Evolutionary conservation across 257 asterid species (phyloP), one percentile per base, ranked within the genome.

Genomic region (Przewalskia tangutica): DNA sequence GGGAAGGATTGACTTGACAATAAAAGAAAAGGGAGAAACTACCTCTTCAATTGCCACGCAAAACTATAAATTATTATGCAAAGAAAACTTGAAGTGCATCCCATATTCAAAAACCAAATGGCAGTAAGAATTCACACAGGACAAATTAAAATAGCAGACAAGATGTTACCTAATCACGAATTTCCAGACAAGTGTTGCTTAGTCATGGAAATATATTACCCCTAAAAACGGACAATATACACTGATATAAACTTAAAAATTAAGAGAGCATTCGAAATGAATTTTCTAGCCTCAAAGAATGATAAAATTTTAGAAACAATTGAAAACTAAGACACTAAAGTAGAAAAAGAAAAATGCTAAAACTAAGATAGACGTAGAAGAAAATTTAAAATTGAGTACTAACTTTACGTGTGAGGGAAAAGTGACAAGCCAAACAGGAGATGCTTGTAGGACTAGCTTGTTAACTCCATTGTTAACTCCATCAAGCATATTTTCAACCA

Each of bases 381-480:
- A 27, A 68, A 66, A 34, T 11, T 8, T 78, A 64, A 70, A 78
- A 9, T 51, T 40, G 82, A 76, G 46, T 32, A 81, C 64, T 63
- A 40, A 54, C 36, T 67, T 81, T 64, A 81, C 51, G 84, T 81
- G 84, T 53, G 8, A 82, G 36, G 81, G 68, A 55, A 83, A 78
- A 59, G 83, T 80, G 48, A 50, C 70, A 55, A 59, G 67, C 86
- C 71, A 56, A 36, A 73, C 64, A 70, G 50, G 76, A 71, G 18
- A 71, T 34, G 60, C 70, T 73, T 36, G 84, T 66, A 75, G 77
- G 40, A 79, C 82, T 38, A 80, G 58, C 85, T 71, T 54, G 79
- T 83, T 75, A 46, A 63, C 62, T 79, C 83, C 78, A 53, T 71
- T 54, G 79, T 83, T 75, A 46, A 63, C 62, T 79, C 83, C 78